Percentiles rank a stretch among this genome's conserved stretches.
Evolutionary conservation across 345 rosid species (phyloP).

Genomic region (Leavenworthia alabamica): DNA sequence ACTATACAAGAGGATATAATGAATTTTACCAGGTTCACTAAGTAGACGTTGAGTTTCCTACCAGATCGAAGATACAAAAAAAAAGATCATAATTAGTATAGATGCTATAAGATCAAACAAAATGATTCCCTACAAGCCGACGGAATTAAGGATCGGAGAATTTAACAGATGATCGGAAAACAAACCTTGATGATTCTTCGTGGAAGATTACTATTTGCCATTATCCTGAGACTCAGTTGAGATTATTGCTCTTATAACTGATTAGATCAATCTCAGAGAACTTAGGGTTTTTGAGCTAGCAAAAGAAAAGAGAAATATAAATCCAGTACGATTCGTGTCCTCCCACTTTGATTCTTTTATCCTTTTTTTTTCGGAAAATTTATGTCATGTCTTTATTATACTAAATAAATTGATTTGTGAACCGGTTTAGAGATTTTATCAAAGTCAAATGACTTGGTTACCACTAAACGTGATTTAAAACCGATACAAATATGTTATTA

Average conservation of each 20-base stretch:
- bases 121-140: slow-evolving; percentile 1
- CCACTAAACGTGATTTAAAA: slow-evolving; percentile 11
- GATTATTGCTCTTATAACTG: no score
- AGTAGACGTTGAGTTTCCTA: slow-evolving; percentile 99
- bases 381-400: background rate
- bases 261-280: slow-evolving; percentile 13
- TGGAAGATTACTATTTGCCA: slow-evolving; percentile 99
- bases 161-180: slow-evolving; percentile 10
- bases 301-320: background rate
- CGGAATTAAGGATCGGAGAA: slow-evolving; percentile 6
- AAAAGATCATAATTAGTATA: slow-evolving; percentile 12
- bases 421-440: background rate
- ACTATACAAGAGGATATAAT: no score
- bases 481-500: background rate
- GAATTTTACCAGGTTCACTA: slow-evolving; percentile 86
- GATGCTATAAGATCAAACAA: background rate
- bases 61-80: slow-evolving; percentile 12
- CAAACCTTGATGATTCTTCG: slow-evolving; percentile 95
- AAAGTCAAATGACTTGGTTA: background rate
- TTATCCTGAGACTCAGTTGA: slow-evolving; percentile 18
- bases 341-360: slow-evolving; percentile 9
- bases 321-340: slow-evolving; percentile 19
- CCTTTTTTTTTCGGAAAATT: background rate
- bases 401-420: background rate
- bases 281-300: slow-evolving; percentile 21